phyloP scores from a whole-genome alignment of 371 early-diverging fungal species.

The Smittium culicis region DNA sequence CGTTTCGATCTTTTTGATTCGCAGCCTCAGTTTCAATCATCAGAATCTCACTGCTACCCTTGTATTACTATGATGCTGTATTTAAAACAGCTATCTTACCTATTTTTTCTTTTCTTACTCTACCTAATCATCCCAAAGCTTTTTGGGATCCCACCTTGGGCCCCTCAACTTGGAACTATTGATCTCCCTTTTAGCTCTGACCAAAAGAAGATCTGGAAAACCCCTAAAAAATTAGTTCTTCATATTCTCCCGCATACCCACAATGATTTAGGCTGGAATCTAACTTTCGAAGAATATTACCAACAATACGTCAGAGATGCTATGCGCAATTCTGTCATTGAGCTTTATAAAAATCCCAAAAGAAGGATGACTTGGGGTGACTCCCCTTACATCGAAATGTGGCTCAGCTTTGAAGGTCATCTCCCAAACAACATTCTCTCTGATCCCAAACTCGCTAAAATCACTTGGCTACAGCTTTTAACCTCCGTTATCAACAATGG shows the following conservation, averaged over 20 bases:
- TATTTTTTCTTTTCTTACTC: neutral
- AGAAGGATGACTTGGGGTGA: slow-evolving; percentile 30
- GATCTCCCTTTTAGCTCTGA: slow-evolving; percentile 19
- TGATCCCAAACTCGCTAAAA: neutral
- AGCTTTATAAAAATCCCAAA: slow-evolving; percentile 14
- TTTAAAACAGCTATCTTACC: no score
- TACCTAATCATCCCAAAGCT: neutral
- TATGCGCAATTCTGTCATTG: slow-evolving; percentile 17
- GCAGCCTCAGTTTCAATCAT: no score
- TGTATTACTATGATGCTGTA: no score
- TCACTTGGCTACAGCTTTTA: slow-evolving; percentile 24
- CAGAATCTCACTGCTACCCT: no score
- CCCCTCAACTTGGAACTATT: slow-evolving; percentile 21
- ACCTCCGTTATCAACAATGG: slow-evolving; percentile 13
- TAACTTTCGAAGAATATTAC: slow-evolving; percentile 26
- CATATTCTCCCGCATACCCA: slow-evolving; percentile 29
- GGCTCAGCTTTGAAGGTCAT: slow-evolving; percentile 27
- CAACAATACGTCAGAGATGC: slow-evolving; percentile 15
- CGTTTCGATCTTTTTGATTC: no score
- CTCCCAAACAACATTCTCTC: slow-evolving; percentile 5
- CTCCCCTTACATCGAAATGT: slow-evolving; percentile 25
- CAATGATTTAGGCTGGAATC: slow-evolving; percentile 30
- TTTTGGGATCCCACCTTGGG: slow-evolving; percentile 16
- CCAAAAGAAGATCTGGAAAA: neutral
- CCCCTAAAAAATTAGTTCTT: slow-evolving; percentile 20